A percentile compares a stretch with the other conserved stretches of the same genome.
phyloP scores from a whole-genome alignment of 805 yeast genomes.

The Blastobotrys parvus region DNA sequence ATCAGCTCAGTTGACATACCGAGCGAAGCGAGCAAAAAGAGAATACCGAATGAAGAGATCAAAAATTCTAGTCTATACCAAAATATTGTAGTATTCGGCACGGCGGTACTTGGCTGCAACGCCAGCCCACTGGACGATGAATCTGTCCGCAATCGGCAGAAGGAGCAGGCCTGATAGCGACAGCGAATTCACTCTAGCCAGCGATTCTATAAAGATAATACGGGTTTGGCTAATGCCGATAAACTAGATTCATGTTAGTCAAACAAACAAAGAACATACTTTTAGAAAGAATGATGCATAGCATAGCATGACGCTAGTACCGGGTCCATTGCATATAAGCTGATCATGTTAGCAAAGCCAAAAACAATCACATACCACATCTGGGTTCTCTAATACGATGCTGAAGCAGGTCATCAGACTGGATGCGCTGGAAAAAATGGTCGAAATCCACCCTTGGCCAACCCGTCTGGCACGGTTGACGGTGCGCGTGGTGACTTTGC shows the following conservation, averaged over 20 bases:
- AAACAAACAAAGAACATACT: constrained; percentile 12
- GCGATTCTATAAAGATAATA: constrained; percentile 74
- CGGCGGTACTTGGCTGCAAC: constrained; percentile 43
- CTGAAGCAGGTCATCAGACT: constrained; percentile 30
- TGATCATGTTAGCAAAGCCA: neutral
- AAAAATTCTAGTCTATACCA: constrained; percentile 45
- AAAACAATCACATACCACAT: constrained; percentile 25
- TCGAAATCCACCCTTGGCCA: constrained; percentile 43
- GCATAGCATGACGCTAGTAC: constrained; percentile 66
- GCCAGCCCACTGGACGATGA: constrained; percentile 84
- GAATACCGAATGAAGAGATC: too few relatives aligned
- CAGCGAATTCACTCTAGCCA: constrained; percentile 70
- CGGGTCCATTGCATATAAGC: constrained; percentile 70
- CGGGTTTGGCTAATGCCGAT: constrained; percentile 33
- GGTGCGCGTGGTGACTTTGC: constrained; percentile 21
- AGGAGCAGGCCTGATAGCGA: constrained; percentile 72
- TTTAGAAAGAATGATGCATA: constrained; percentile 46
- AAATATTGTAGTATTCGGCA: constrained; percentile 69
- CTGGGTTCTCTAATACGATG: constrained; percentile 29
- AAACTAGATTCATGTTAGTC: constrained; percentile 5
- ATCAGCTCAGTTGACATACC: too few relatives aligned
- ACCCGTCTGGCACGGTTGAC: constrained; percentile 54
- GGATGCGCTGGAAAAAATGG: constrained; percentile 37
- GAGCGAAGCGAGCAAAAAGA: too few relatives aligned
- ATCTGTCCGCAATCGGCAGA: constrained; percentile 63